Base-by-base conservation (phyloP, 2,329 filamentous ascomycete species). In the Aureobasidium sp. region DNA sequence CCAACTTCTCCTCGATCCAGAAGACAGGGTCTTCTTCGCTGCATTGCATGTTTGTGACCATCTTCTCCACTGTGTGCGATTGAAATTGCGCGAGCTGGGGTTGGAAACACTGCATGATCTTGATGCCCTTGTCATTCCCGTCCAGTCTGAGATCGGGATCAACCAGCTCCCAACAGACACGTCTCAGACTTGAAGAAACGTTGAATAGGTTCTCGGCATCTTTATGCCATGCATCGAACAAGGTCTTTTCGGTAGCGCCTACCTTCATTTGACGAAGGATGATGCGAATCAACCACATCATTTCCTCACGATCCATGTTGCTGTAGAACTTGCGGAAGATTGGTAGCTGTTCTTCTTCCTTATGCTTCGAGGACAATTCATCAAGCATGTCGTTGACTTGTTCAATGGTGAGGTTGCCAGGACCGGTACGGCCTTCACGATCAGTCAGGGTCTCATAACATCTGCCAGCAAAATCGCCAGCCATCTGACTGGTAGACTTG, bases 1-100 rank as follows among this genome's bases (percentile, higher is more conserved):
- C 94, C 9, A 99, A 79, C 74, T 99, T 99, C 76, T 99, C 94
- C 73, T 99, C 94, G 52, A 97, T 94, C 91, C 92, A 97, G 70
- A 95, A 99, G 9, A 88, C 85, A 0, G 82, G 79, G 58, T 95
- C 86, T 0, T 90, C 85, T 27, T 87, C 82, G 0, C 84, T 87
- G 0, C 82, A 79, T 2, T 84, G 82, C 74, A 87, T 83, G 48
- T 77, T 85, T 19, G 84, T 79, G 1, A 95, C 85, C 83, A 95
- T 90, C 70, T 86, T 89, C 60, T 91, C 83, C 67, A 96, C 90
- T 0, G 86, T 85, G 37, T 89, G 83, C 80, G 89, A 89, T 72
- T 97, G 91, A 66, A 96, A 97, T 66, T 94, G 89, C 5, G 94
- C 94, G 39, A 99, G 81, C 73, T 97, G 94, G 6, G 94, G 94